Percentiles rank a stretch among this genome's conserved stretches.
These are phyloP conservation scores for Monosporascus sp. DNA, from an alignment of 2,329 filamentous ascomycete genomes.

Conservation along the genomic window DNA sequence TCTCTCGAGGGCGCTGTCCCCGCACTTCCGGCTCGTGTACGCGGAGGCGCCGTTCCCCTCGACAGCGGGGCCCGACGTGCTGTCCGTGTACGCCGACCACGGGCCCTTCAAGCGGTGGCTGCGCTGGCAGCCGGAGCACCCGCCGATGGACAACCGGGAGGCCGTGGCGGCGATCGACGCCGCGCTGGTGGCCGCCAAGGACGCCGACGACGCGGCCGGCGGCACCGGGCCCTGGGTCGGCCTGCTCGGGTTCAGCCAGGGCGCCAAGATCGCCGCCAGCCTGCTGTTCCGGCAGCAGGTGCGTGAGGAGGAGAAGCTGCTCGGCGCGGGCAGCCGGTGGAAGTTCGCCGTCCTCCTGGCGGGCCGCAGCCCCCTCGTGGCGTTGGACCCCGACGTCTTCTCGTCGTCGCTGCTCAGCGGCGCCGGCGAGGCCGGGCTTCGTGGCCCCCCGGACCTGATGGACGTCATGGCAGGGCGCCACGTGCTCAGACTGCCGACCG, in stretches of 20 bases:
- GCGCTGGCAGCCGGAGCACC: constrained; percentile 55
- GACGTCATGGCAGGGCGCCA: constrained; percentile 37
- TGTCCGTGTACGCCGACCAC: constrained; percentile 57
- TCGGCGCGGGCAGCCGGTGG: constrained; percentile 29
- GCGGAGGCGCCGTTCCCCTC: constrained; percentile 64
- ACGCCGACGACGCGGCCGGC: constrained; percentile 40
- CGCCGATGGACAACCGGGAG: constrained; percentile 39
- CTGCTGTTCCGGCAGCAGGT: constrained; percentile 58
- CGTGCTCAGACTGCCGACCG: constrained; percentile 50
- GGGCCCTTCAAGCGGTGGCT: constrained; percentile 62
- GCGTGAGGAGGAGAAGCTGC: constrained; percentile 16
- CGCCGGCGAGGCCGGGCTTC: constrained; percentile 28
- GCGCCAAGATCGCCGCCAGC: constrained; percentile 56
- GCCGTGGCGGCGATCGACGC: constrained; percentile 35
- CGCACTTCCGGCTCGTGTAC: constrained; percentile 66
- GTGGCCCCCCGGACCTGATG: constrained; percentile 35
- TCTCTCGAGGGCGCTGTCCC: constrained; percentile 37
- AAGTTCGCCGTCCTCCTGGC: constrained; percentile 59
- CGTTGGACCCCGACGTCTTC: constrained; percentile 35
- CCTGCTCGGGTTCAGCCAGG: constrained; percentile 62
- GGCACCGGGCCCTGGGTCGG: constrained; percentile 54
- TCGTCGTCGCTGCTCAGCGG: constrained; percentile 21
- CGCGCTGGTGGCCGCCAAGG: constrained; percentile 41
- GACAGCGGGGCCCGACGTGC: constrained; percentile 55
- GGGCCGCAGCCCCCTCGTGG: constrained; percentile 54